phyloP scores from a whole-genome alignment of 2,329 filamentous ascomycete genomes.

The Exophiala aquamarina region DNA sequence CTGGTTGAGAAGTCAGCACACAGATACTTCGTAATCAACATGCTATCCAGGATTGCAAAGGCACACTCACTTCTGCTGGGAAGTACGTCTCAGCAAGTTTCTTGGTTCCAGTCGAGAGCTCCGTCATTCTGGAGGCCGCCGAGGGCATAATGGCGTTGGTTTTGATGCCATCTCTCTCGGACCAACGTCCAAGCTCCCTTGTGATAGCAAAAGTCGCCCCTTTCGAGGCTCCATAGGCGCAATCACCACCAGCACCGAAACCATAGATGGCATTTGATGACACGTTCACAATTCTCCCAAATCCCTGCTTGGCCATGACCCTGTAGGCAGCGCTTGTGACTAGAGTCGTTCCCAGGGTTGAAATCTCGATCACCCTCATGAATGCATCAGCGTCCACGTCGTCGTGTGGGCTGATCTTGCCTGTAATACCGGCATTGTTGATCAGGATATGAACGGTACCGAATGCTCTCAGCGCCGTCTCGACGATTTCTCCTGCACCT shows the following conservation, averaged over 20 bases:
- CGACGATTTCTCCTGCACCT: constrained; percentile 39
- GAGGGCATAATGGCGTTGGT: background rate
- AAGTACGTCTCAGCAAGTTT: background rate
- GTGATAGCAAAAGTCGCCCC: background rate
- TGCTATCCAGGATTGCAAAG: background rate
- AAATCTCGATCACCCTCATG: constrained; percentile 1
- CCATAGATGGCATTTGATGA: constrained; percentile 20
- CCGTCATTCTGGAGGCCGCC: background rate
- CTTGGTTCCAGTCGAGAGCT: background rate
- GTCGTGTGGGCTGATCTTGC: constrained; percentile 6
- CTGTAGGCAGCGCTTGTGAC: background rate
- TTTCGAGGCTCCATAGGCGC: constrained; percentile 6
- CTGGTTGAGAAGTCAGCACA: background rate
- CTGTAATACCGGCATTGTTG: constrained; percentile 54
- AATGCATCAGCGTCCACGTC: background rate
- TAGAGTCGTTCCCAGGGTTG: background rate
- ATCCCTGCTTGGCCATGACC: constrained; percentile 1
- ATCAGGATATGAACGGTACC: constrained; percentile 47
- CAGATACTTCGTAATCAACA: too few relatives aligned
- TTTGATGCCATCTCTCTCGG: constrained; percentile 1
- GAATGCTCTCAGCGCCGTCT: constrained; percentile 34
- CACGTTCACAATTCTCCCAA: background rate
- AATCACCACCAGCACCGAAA: constrained; percentile 11
- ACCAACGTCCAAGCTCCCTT: background rate
- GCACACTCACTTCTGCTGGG: background rate